Conservation (phyloP, 2,329 filamentous ascomycete species). For the Rhynchosporium agropyri region DNA sequence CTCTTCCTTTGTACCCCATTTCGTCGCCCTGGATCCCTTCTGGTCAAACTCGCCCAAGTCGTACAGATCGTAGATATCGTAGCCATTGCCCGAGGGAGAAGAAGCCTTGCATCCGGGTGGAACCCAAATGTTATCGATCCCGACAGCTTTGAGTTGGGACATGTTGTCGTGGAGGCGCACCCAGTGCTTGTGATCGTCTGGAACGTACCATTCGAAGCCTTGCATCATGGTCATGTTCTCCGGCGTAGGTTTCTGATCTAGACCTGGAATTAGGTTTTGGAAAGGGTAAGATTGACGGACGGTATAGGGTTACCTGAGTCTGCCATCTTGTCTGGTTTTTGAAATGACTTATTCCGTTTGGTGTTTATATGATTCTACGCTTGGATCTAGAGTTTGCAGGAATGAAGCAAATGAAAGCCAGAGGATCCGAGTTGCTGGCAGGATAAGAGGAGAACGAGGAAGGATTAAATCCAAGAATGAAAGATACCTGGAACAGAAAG, state of each 20-base stretch:
- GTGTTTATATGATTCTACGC: not conserved
- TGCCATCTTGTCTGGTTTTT: constrained; percentile 21
- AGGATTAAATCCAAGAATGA: constrained; percentile 1
- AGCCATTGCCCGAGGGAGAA: constrained; percentile 63
- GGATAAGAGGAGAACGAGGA: not conserved
- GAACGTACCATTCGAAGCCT: constrained; percentile 73
- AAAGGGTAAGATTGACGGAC: not conserved
- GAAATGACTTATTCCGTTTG: not conserved
- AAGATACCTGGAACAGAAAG: not conserved
- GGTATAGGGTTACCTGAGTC: constrained; percentile 26
- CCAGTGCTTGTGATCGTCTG: constrained; percentile 63
- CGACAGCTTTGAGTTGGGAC: constrained; percentile 58
- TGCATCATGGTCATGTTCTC: constrained; percentile 65
- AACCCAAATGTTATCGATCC: constrained; percentile 67
- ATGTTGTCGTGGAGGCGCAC: constrained; percentile 55
- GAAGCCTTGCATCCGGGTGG: constrained; percentile 72
- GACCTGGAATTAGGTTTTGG: not conserved
- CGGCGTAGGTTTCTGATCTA: constrained; percentile 41
- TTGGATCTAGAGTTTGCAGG: not conserved
- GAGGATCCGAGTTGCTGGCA: too few relatives aligned
- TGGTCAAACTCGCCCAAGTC: constrained; percentile 74
- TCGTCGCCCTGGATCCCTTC: constrained; percentile 63
- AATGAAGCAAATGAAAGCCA: not conserved
- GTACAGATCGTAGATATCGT: constrained; percentile 71
- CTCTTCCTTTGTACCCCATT: constrained; percentile 69